Base-by-base conservation (phyloP, 106 monocot species). In the Dioscorea zingiberensis region DNA sequence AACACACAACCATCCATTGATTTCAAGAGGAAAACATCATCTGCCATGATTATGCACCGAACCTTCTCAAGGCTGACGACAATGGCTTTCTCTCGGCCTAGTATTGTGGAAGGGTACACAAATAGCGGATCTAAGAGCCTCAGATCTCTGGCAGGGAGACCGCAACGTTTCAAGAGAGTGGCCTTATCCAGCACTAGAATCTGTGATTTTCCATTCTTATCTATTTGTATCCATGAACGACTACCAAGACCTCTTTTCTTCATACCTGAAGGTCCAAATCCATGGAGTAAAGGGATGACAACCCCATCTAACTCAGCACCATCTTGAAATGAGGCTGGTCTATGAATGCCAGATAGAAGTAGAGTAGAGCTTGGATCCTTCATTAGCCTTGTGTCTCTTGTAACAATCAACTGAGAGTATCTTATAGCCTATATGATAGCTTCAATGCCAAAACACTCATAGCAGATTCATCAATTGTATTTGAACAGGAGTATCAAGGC, bases 21-120 rank as follows among this genome's bases (percentile, higher is more conserved):
- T 44, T 81, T 74, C 87, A 87, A 70, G 44, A 87, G 70, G 17
- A 87, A 63, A 47, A 84, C 86, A 28, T 86, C 81, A 64, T 90
- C 90, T 0, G 90, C 86, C 55, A 66, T 91, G 30, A 91, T 91
- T 54, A 91, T 91, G 60, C 90, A 91, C 68, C 90, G 62, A 18
- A 91, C 76, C 46, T 86, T 77, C 55, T 91, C 90, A 7, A 91
- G 78, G 63, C 76, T 91, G 80, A 86, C 79, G 21, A 86, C 86
- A 32, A 91, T 86, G 16, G 90, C 90, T 46, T 76, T 86, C 83
- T 91, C 86, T 15, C 90, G 73, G 22, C 84, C 80, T 9, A 85
- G 59, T n/a, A 85, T 85, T 4, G 80, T 71, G 21, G 84, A 80
- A 47, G 80, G 84, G 27, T 83, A 86, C 22, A 83, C 83, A 61